Base-by-base conservation (phyloP, 768 basidiomycete genomes). In the Agrocybe chaxingu region DNA sequence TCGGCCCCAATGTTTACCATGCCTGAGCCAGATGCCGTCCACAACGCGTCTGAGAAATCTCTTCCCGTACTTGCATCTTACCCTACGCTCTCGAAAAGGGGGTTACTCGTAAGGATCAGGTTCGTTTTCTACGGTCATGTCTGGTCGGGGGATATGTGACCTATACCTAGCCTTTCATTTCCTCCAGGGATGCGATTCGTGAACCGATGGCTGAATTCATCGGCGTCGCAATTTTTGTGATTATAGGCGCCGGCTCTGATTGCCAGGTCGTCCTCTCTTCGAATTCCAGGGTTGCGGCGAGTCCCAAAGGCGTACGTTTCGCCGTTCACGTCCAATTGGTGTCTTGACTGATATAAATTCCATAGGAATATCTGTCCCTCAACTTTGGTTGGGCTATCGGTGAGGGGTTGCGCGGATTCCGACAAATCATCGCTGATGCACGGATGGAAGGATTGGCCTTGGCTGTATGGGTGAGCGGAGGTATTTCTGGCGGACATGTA, bases 401-500 rank as follows among this genome's bases (percentile, higher is more conserved):
- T 61, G 29, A 35, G 57, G 34, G 3, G 29, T 44, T 41, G 16
- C 16, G 16, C 16, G 16, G 16, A 38, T 8, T 16, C 24, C 24
- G 5, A 24, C 5, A 5, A 5, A 24, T 24, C 24, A 24, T 24
- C 5, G 24, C 24, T 24, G 31, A 42, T 38, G 11, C 19, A 19
- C 44, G 8, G 34, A 10, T 35, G 7, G 24, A 32, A 62, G 60
- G 58, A 19, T 67, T 80, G 10, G 78, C 80, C 3, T 67, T 89
- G 60, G 87, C 80, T 40, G 85, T 84, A 3, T 89, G 84, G 84
- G 73, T 80, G 4, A 75, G 75, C 24, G 77, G 73, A 37, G 81
- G 81, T 29, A 76, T 87, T 45, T 88, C 87, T 41, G 87, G 85
- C 4, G 87, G 86, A 32, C 87, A 89, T 62, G 75, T 87, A 54